Evolutionary conservation across 2,329 filamentous ascomycete species (phyloP).

Genomic region (Apiospora saccharicola): DNA sequence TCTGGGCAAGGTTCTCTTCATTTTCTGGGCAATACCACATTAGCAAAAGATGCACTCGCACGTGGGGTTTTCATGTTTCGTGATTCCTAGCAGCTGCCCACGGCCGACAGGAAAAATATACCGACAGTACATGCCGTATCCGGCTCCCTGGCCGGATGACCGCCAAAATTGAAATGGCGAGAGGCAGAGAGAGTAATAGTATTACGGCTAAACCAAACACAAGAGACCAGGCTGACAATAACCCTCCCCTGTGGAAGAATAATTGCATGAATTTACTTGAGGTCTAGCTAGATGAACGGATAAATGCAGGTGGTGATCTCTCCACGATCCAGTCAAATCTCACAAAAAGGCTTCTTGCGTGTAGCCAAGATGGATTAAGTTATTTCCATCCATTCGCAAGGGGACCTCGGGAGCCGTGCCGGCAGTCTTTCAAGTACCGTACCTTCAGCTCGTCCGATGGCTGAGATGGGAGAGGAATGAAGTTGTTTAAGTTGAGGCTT

Average conservation of each 20-base stretch:
- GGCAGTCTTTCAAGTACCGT: neutral
- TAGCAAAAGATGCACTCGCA: neutral
- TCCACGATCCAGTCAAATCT: neutral
- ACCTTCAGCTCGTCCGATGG: neutral
- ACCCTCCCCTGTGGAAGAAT: neutral
- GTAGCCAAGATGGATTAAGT: slow-evolving; percentile 8
- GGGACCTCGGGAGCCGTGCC: neutral
- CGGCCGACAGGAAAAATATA: slow-evolving; percentile 8
- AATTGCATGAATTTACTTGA: neutral
- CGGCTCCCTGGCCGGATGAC: neutral
- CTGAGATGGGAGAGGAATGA: neutral
- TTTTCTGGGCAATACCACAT: slow-evolving; percentile 1
- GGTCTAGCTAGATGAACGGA: neutral
- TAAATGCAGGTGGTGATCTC: neutral
- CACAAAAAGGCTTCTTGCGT: neutral
- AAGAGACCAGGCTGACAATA: neutral
- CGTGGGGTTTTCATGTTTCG: slow-evolving; percentile 14
- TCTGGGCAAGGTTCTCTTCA: slow-evolving; percentile 6
- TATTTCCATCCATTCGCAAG: slow-evolving; percentile 11
- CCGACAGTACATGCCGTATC: neutral
- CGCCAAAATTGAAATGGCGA: neutral
- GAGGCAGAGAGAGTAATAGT: neutral
- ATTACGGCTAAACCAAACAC: neutral
- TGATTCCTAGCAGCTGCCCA: neutral
- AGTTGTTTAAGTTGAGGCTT: neutral